These are phyloP conservation scores for Solanum corneliomulleri DNA, from an alignment of 257 asterid genomes.

Conservation along the genomic window DNA sequence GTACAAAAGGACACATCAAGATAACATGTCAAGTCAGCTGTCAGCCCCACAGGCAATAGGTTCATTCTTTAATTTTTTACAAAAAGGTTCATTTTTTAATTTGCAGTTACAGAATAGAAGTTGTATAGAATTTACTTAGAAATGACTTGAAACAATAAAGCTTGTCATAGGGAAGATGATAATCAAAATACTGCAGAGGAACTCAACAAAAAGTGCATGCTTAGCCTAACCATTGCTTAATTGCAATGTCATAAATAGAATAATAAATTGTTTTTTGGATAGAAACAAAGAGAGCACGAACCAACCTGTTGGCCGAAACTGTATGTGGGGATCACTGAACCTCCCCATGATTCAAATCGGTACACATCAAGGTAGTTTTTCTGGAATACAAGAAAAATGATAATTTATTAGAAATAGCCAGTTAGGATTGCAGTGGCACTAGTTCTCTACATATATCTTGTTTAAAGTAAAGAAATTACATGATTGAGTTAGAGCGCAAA, in stretches of 20 bases:
- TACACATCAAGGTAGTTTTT: constrained; percentile 93
- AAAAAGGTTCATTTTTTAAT: background rate
- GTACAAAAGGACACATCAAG: background rate
- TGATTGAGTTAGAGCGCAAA: background rate
- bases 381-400: constrained; percentile 24
- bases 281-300: background rate
- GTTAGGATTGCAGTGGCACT: background rate
- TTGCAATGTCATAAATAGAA: background rate
- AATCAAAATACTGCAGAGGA: background rate
- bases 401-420: background rate
- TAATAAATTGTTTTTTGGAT: background rate
- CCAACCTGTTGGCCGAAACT: constrained; percentile 69
- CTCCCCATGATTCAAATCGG: constrained; percentile 91
- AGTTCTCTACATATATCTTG: background rate
- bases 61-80: background rate
- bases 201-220: background rate
- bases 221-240: background rate
- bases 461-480: background rate
- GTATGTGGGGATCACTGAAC: constrained; percentile 78
- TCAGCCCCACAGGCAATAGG: background rate
- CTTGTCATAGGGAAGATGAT: background rate
- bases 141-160: background rate
- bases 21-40: background rate
- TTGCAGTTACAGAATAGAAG: background rate
- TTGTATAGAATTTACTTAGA: background rate